phyloP scores from a whole-genome alignment of 2,329 filamentous ascomycete species.

The Fusarium sp. region DNA sequence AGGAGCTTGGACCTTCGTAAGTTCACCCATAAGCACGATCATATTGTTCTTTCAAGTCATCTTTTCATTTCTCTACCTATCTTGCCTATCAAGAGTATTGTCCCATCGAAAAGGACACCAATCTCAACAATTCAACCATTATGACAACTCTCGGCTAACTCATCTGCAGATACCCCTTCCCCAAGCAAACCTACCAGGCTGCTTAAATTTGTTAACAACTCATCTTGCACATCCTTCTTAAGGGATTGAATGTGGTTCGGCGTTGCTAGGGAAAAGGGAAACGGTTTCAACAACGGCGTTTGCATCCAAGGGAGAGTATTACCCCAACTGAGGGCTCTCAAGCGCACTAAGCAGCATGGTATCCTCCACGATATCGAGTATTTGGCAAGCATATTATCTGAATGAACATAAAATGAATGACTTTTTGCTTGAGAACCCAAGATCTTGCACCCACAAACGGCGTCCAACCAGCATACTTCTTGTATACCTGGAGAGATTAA shows the following conservation, averaged over 20 bases:
- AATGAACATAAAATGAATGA: slow-evolving; percentile 45
- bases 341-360: slow-evolving; percentile 51
- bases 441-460: slow-evolving; percentile 28
- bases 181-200: slow-evolving; percentile 79
- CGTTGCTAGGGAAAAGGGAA: slow-evolving; percentile 59
- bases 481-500: not conserved
- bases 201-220: slow-evolving; percentile 50
- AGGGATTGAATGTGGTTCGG: slow-evolving; percentile 51
- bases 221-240: slow-evolving; percentile 44
- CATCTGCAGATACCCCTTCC: slow-evolving; percentile 76
- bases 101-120: slow-evolving; percentile 27
- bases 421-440: slow-evolving; percentile 42
- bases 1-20: slow-evolving; percentile 96
- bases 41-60: slow-evolving; percentile 13
- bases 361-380: slow-evolving; percentile 59
- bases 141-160: slow-evolving; percentile 36
- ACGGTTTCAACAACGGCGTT: slow-evolving; percentile 68
- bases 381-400: slow-evolving; percentile 47
- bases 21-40: slow-evolving; percentile 55
- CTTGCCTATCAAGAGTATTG: slow-evolving; percentile 31
- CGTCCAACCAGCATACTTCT: slow-evolving; percentile 20
- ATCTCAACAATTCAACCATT: slow-evolving; percentile 13
- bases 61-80: slow-evolving; percentile 38
- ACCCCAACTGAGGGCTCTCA: slow-evolving; percentile 48
- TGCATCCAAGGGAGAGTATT: slow-evolving; percentile 51